These are phyloP conservation scores for Papiliotrema flavescens DNA, from an alignment of 1,284 basidiomycete species.

Conservation along the genomic window DNA sequence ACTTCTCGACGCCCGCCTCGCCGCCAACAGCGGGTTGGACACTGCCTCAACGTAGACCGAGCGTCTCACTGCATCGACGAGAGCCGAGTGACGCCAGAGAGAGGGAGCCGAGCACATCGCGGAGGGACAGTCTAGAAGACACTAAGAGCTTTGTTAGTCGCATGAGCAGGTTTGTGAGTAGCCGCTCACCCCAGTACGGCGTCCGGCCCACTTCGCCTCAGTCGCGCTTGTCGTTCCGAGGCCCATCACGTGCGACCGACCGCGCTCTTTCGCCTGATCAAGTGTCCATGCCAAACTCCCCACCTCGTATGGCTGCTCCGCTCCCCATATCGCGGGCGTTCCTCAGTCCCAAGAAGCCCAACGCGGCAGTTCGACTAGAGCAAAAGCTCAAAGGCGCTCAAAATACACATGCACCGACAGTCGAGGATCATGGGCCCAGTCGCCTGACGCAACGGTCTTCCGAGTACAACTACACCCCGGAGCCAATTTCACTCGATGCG, in stretches of 20 bases:
- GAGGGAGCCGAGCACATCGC: neutral
- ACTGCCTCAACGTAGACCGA: neutral
- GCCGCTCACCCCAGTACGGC: constrained; percentile 11
- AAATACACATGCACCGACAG: neutral
- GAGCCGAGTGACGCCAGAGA: too few species aligned
- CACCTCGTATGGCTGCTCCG: constrained; percentile 22
- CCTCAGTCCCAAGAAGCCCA: constrained; percentile 40
- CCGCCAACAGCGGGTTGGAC: neutral
- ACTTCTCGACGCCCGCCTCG: neutral
- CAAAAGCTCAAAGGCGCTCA: constrained; percentile 16
- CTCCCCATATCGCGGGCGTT: constrained; percentile 41
- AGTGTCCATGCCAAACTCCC: constrained; percentile 20
- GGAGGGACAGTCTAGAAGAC: constrained; percentile 25
- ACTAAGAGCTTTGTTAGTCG: constrained; percentile 25
- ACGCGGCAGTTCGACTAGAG: constrained; percentile 33
- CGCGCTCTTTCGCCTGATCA: constrained; percentile 8
- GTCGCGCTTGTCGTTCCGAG: neutral
- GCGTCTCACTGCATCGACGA: constrained; percentile 1
- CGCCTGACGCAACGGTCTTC: neutral
- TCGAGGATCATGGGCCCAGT: neutral
- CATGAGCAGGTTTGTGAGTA: neutral
- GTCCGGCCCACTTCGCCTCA: constrained; percentile 6
- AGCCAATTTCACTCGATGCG: neutral
- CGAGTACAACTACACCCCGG: neutral
- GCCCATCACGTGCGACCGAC: constrained; percentile 4